Evolutionary conservation across 2,329 filamentous ascomycete species (phyloP).

Genomic region (Reticulascus tulasneorum): DNA sequence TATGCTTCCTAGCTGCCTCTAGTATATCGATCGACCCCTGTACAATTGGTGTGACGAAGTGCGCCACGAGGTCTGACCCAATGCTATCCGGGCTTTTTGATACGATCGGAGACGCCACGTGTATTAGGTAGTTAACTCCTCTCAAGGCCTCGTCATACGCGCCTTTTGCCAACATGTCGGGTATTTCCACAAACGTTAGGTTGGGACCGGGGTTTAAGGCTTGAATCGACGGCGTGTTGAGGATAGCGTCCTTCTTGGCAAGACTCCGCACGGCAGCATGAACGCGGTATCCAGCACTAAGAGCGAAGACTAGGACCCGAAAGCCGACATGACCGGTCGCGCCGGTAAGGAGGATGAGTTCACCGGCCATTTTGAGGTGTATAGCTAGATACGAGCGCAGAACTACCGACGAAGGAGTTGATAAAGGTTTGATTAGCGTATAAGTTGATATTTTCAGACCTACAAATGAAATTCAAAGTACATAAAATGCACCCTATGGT

Average conservation of each 20-base stretch:
- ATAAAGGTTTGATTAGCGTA: too few species aligned
- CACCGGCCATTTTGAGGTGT: neutral
- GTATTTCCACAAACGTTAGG: slow-evolving; percentile 25
- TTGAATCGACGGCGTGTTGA: slow-evolving; percentile 8
- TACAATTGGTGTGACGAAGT: slow-evolving; percentile 28
- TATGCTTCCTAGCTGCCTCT: slow-evolving; percentile 13
- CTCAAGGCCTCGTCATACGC: slow-evolving; percentile 37
- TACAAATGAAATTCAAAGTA: too few species aligned
- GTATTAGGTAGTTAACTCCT: slow-evolving; percentile 33
- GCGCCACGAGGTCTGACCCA: neutral
- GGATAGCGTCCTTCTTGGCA: slow-evolving; percentile 8
- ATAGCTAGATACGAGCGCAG: too few species aligned
- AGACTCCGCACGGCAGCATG: slow-evolving; percentile 24
- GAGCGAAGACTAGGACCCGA: slow-evolving; percentile 18
- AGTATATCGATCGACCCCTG: slow-evolving; percentile 24
- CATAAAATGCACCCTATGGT: too few species aligned
- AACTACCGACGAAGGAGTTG: too few species aligned
- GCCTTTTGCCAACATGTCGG: slow-evolving; percentile 27
- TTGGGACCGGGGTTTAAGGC: slow-evolving; percentile 7
- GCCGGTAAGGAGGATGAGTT: slow-evolving; percentile 20
- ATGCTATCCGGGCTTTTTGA: neutral
- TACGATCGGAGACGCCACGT: slow-evolving; percentile 21
- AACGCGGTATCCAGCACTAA: slow-evolving; percentile 21
- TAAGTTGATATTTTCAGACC: too few species aligned
- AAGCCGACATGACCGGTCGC: slow-evolving; percentile 26